These are phyloP conservation scores for Colletotrichum limetticola DNA, from an alignment of 2,329 filamentous ascomycete species.

Conservation along the genomic window DNA sequence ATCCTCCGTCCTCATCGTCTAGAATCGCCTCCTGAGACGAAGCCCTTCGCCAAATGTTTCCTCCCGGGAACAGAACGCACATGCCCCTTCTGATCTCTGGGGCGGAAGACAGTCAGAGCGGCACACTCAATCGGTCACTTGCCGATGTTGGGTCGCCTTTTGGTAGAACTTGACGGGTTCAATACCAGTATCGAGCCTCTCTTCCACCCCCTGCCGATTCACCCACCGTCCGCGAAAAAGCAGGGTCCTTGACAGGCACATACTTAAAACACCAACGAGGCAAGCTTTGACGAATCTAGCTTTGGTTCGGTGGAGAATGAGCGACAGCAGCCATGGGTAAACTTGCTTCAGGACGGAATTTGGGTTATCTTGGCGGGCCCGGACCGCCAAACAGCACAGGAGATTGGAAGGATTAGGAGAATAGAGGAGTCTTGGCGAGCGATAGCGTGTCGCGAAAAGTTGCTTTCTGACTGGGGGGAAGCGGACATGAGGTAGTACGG, in stretches of 20 bases:
- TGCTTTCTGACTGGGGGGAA: neutral
- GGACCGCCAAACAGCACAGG: neutral
- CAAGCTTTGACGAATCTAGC: conserved; percentile 3
- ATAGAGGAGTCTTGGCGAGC: conserved; percentile 12
- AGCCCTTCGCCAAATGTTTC: neutral
- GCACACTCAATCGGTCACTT: neutral
- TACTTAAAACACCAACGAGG: conserved; percentile 1
- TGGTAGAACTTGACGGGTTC: too few species aligned
- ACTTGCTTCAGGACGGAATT: conserved; percentile 19
- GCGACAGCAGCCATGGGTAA: conserved; percentile 7
- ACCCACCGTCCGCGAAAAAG: neutral
- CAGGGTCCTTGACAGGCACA: neutral
- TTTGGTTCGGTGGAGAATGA: neutral
- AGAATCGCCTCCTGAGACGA: conserved; percentile 20
- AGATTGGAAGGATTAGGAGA: conserved; percentile 29
- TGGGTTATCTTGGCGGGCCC: conserved; percentile 5
- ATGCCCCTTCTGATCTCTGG: neutral
- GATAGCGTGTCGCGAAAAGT: conserved; percentile 19
- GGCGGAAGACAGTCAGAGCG: neutral
- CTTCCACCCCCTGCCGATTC: neutral
- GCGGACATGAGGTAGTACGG: neutral
- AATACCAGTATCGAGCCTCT: too few species aligned
- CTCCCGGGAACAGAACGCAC: neutral
- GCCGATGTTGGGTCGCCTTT: neutral
- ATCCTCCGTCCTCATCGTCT: neutral